Evolutionary conservation across 257 asterid species (phyloP).

Genomic region (Gentiana dahurica): DNA sequence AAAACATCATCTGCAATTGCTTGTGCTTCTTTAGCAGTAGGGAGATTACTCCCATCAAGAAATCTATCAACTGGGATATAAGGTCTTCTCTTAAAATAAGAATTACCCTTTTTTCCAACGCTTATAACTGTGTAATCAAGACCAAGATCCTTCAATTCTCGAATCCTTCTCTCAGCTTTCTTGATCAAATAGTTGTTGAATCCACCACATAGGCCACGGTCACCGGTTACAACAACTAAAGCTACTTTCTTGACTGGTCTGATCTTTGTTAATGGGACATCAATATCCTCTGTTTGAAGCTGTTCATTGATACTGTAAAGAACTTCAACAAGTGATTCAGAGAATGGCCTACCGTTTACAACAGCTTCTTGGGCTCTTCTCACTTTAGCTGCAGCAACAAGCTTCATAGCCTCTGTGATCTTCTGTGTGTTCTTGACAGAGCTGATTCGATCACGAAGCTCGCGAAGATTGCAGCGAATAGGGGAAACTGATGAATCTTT

Average conservation of each 20-base stretch:
- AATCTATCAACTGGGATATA: conserved; percentile 59
- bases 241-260: conserved; percentile 87
- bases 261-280: conserved; percentile 60
- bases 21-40: conserved; percentile 92
- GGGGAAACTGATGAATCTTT: conserved; percentile 38
- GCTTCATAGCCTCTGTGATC: conserved; percentile 96
- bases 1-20: conserved; percentile 82
- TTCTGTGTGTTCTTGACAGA: conserved; percentile 88
- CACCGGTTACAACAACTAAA: conserved; percentile 86
- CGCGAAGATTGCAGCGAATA: conserved; percentile 65
- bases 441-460: conserved; percentile 67
- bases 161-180: conserved; percentile 58
- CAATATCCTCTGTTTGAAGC: conserved; percentile 70
- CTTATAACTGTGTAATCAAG: conserved; percentile 56
- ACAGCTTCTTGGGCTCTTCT: conserved; percentile 94
- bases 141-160: conserved; percentile 53
- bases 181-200: conserved; percentile 59
- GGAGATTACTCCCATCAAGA: conserved; percentile 52
- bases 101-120: conserved; percentile 78
- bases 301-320: conserved; percentile 94
- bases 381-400: conserved; percentile 93
- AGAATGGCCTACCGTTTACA: conserved; percentile 80
- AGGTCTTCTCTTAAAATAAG: conserved; percentile 62
- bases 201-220: conserved; percentile 90
- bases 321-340: conserved; percentile 79